Base-by-base conservation (phyloP, 768 basidiomycete genomes). In the Serendipita sp. region DNA sequence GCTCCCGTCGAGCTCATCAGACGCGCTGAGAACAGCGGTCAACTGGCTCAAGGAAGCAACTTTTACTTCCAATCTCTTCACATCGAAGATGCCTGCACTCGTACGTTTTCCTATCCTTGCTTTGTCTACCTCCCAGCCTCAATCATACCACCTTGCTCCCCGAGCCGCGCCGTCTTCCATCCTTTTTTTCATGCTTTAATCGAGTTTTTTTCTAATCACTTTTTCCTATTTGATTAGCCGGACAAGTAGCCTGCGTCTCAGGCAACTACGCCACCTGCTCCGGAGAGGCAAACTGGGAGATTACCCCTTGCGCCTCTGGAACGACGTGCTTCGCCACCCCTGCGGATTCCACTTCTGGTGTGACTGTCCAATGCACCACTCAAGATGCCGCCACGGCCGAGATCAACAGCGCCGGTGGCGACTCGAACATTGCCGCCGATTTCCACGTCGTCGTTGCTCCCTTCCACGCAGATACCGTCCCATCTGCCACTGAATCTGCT, bases 321-420 rank as follows among this genome's bases (percentile, higher is more conserved):
- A 60, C 56, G 24, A 60, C 56, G 10, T 60, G 56, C 56, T 28
- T 60, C 2, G 56, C 56, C 56, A n/a, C n/a, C 56, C 56, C 56
- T 8, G 48, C 48, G 1, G 24, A 24, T 10, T 32, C 28, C 10
- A 4, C 24, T 37, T 32, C 24, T 38, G 56, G 56, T 10, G 16
- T 60, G 1, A n/a, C 35, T 3, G 34, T 60, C 56, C 56, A 60
- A 37, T 60, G 56, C 56, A 60, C 35, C 28, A n/a, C 35, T 8
- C 35, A 60, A 10, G 35, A 30, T n/a, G 34, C 24, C 35, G 56
- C 56, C 35, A 24, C 24, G 1, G 7, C 56, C 8, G 3, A 11
- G 28, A 60, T 60, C 56, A 18, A 51, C n/a, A 51, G n/a, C 2
- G 48, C 48, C 30, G 56, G 56, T 60, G 56, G 35, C 32, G 34